phyloP scores from a whole-genome alignment of 1,284 basidiomycete genomes.

The Cryptococcus deneoformans region DNA sequence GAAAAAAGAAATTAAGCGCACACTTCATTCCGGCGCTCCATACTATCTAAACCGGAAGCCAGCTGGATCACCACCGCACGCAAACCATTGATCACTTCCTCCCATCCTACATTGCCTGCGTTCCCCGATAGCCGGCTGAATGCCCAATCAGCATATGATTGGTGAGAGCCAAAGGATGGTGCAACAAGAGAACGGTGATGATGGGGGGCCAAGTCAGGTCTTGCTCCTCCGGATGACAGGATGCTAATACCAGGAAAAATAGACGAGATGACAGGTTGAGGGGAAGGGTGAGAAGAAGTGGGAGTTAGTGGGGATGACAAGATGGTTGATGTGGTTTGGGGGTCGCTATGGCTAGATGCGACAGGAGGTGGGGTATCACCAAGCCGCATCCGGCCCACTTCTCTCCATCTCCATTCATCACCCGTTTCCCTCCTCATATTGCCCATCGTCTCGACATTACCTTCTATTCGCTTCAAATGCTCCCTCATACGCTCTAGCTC shows the following conservation, averaged over 20 bases:
- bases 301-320: not conserved
- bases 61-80: constrained; percentile 26
- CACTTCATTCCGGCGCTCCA: constrained; percentile 38
- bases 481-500: constrained; percentile 60
- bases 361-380: too few species aligned
- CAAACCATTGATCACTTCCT: constrained; percentile 19
- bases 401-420: not conserved
- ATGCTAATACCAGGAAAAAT: not conserved
- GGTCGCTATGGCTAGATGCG: too few species aligned
- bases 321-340: not conserved
- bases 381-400: not conserved
- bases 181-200: constrained; percentile 8
- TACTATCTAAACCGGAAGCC: constrained; percentile 31
- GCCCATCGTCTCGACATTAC: constrained; percentile 1
- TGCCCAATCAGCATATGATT: constrained; percentile 22
- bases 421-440: not conserved
- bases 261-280: not conserved
- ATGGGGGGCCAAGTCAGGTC: constrained; percentile 4
- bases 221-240: not conserved
- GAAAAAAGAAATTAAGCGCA: constrained; percentile 9
- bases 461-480: constrained; percentile 57
- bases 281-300: not conserved
- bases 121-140: constrained; percentile 13
- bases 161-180: constrained; percentile 16
- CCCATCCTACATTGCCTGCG: constrained; percentile 7